Evolutionary conservation across 139 green algal species (phyloP).

Genomic region (Chlamydomonas sp.): DNA sequence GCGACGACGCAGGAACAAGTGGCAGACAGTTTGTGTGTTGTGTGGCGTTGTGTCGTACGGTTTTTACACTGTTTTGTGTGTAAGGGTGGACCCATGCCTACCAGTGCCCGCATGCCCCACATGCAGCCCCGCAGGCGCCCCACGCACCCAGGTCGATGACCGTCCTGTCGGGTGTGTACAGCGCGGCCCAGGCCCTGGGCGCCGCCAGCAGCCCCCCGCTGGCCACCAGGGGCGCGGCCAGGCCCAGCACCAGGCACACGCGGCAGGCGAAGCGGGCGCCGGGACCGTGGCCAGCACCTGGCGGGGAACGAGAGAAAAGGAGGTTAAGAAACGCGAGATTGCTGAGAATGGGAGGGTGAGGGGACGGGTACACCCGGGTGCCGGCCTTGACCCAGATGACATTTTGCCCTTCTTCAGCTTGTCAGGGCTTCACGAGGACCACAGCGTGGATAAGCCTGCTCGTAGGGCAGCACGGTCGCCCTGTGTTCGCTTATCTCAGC

Average conservation of each 20-base stretch:
- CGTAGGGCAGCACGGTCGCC: too few relatives aligned
- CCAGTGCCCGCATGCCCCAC: not conserved
- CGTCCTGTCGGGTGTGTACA: constrained; percentile 20
- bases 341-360: not conserved
- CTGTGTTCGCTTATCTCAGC: too few relatives aligned
- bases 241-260: not conserved
- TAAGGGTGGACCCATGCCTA: not conserved
- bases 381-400: too few relatives aligned
- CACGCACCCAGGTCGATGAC: constrained; percentile 23
- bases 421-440: too few relatives aligned
- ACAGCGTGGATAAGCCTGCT: too few relatives aligned
- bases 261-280: not conserved
- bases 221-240: not conserved
- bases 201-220: constrained; percentile 11
- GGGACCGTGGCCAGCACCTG: constrained; percentile 20
- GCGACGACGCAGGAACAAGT: too few relatives aligned
- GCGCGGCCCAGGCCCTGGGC: not conserved
- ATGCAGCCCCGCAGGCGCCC: not conserved
- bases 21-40: too few relatives aligned
- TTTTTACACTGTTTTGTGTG: not conserved
- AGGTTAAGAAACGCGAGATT: not conserved
- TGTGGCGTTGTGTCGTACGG: too few relatives aligned
- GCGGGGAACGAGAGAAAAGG: not conserved
- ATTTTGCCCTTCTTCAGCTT: too few relatives aligned
- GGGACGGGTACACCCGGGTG: not conserved